A percentile compares a stretch with the other conserved stretches of the same genome.
Conservation (phyloP, 2,329 filamentous ascomycete genomes). For the Colletotrichum simmondsii region DNA sequence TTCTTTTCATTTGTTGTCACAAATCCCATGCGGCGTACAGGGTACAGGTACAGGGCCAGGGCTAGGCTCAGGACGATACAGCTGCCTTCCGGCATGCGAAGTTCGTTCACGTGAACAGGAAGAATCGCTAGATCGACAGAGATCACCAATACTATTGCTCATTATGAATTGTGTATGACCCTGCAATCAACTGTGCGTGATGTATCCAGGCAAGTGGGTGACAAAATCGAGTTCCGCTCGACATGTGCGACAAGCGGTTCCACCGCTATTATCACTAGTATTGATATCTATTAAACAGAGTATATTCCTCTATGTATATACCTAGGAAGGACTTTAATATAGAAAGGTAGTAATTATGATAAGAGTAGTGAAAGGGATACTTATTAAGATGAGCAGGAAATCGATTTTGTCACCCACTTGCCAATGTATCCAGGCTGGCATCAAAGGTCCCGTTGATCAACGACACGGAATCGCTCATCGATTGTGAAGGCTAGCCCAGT, state of each 20-base stretch:
- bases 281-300: no score
- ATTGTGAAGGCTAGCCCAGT: not conserved
- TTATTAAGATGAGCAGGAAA: no score
- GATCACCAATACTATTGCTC: not conserved
- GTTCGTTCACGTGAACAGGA: not conserved
- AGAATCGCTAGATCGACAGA: not conserved
- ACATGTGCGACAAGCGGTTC: no score
- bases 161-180: not conserved
- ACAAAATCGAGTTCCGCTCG: no score
- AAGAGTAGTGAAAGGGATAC: no score
- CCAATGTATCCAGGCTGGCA: not conserved
- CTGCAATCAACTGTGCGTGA: not conserved
- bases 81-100: not conserved
- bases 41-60: not conserved
- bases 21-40: not conserved
- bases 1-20: not conserved
- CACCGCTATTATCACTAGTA: no score
- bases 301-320: no score
- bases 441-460: not conserved
- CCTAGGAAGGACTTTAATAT: no score
- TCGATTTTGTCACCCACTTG: no score
- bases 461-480: not conserved
- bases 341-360: no score
- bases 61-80: not conserved
- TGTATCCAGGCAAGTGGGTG: not conserved